phyloP scores from a whole-genome alignment of 352 stramenopile genomes.

The Phytophthora sp. region DNA sequence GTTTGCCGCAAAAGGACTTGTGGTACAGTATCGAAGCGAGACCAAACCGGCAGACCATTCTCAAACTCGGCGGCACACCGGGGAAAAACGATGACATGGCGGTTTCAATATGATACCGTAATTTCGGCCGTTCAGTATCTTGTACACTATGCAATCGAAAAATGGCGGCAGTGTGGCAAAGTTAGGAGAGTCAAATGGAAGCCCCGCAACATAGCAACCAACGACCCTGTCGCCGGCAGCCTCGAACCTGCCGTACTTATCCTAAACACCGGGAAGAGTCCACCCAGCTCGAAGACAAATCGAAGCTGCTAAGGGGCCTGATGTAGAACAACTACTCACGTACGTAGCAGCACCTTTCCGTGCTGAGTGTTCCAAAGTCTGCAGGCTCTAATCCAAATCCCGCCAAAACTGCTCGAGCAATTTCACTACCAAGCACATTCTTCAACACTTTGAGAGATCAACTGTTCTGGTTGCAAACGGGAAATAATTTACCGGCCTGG shows the following conservation, averaged over 20 bases:
- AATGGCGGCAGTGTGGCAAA: too few relatives aligned
- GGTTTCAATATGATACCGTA: too few relatives aligned
- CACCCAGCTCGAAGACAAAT: conserved; percentile 35
- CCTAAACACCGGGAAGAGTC: conserved; percentile 28
- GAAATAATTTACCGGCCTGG: conserved; percentile 25
- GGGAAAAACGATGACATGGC: too few relatives aligned
- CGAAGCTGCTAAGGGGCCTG: conserved; percentile 18
- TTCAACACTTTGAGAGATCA: conserved; percentile 29
- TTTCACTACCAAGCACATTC: neutral
- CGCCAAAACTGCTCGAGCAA: neutral
- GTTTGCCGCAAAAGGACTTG: too few relatives aligned
- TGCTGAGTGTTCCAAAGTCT: conserved; percentile 30
- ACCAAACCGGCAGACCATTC: too few relatives aligned
- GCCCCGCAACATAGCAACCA: conserved; percentile 15
- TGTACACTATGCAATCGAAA: too few relatives aligned
- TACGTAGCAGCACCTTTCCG: conserved; percentile 31
- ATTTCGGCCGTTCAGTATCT: too few relatives aligned
- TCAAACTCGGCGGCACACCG: too few relatives aligned
- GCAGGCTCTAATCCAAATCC: neutral
- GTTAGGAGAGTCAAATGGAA: conserved; percentile 22
- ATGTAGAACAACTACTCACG: conserved; percentile 24
- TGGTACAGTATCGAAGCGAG: too few relatives aligned
- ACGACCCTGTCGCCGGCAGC: conserved; percentile 33
- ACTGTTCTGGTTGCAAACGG: conserved; percentile 29
- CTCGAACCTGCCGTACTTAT: conserved; percentile 37